Conservation (phyloP, 2,329 filamentous ascomycete genomes). For the Didymellaceae sp. region DNA sequence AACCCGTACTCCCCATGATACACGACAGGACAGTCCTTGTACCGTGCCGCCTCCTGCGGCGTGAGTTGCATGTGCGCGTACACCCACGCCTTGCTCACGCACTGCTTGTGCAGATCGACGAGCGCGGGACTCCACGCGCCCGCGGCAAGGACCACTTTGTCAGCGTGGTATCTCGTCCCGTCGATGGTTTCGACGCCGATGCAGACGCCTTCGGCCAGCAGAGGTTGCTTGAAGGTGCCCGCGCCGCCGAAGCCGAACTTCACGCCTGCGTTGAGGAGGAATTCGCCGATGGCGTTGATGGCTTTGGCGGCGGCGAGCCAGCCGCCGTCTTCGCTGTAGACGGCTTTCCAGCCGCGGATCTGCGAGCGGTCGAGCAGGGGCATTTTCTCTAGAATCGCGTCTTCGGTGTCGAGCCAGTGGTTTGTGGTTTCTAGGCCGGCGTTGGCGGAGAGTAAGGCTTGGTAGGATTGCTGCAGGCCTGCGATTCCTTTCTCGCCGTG, state of each 20-base stretch:
- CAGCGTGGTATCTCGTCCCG: conserved; percentile 51
- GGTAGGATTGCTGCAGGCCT: conserved; percentile 45
- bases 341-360: conserved; percentile 56
- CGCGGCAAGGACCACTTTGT: conserved; percentile 55
- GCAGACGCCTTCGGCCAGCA: conserved; percentile 49
- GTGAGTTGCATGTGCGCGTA: conserved; percentile 61
- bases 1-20: conserved; percentile 58
- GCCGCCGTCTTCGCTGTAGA: conserved; percentile 54
- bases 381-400: conserved; percentile 52
- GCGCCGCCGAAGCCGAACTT: conserved; percentile 52
- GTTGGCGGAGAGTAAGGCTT: conserved; percentile 43
- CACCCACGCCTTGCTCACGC: conserved; percentile 64
- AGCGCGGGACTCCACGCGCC: conserved; percentile 40
- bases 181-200: conserved; percentile 52
- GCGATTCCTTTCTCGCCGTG: conserved; percentile 49
- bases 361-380: conserved; percentile 51
- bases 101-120: conserved; percentile 39
- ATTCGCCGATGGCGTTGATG: conserved; percentile 55
- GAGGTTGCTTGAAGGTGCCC: conserved; percentile 54
- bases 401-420: conserved; percentile 54
- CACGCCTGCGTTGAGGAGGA: conserved; percentile 49
- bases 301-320: conserved; percentile 58
- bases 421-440: conserved; percentile 48
- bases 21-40: conserved; percentile 61
- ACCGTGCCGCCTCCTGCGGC: conserved; percentile 56